Base-by-base conservation (phyloP, 345 rosid species). In the Linum usitatissimum region DNA sequence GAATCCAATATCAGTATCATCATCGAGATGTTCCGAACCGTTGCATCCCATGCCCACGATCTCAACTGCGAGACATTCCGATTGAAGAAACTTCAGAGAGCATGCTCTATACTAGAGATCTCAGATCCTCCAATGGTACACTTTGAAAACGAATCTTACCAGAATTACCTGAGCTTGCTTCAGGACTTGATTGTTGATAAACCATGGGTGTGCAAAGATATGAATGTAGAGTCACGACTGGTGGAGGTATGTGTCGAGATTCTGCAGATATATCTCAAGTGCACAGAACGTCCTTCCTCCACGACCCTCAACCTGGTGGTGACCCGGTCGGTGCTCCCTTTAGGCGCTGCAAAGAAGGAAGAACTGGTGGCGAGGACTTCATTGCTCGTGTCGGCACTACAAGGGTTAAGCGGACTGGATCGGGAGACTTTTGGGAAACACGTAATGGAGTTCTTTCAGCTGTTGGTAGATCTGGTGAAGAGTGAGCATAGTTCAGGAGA, bases 401-500 rank as follows among this genome's bases (percentile, higher is more conserved):
- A 76, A 69, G 70, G 68, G 15, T 58, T 89, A 69, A 78, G 73
- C 64, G 78, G 74, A 55, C 64, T 92, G 68, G 82, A 81, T 55
- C 69, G 75, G 67, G 81, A 79, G 56, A 71, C 82, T 1, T 87
- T 86, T 65, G 78, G 70, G 78, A 83, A 75, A 75, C 74, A 83
- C 40, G 75, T 75, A 6, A 66, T 78, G 15, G 76, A 49, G 61
- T 73, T 83, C 57, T 92, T 85, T 70, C 98, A 85, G 3, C 71
- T 81, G 80, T 70, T 91, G 84, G 88, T 88, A 57, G 90, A 85
- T 59, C 89, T 93, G 48, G 85, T 89, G 65, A 72, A 78, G 72
- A 76, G 85, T 58, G 98, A 89, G 84, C 96, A 92, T 69, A 73
- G 86, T 81, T 88, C 98, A 0, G 78, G 83, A 60, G 89, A 92